Base-by-base conservation (phyloP, 768 basidiomycete genomes). In the Leccinum disarticulatum region DNA sequence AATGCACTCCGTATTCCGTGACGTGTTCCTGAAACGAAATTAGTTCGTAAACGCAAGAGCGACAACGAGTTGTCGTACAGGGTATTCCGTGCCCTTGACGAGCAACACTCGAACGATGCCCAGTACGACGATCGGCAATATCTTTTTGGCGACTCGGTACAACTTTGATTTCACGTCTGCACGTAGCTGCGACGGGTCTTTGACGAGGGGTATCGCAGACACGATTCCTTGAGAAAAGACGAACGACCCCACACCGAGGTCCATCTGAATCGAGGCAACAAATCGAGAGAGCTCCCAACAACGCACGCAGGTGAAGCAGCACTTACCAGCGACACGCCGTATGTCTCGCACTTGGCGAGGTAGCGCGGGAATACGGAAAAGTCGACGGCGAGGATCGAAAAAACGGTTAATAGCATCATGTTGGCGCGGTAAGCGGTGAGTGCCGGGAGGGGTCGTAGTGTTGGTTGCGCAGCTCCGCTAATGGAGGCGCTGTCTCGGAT, bases 151-250 rank as follows among this genome's bases (percentile, higher is more conserved):
- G 1, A 82, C 79, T 2, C 64, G 66, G 10, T 77, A 43, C 35
- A 92, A 51, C 64, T 91, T 91, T 5, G 78, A 76, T 13, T 74
- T 56, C 14, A 84, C 58, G 0, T 86, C 80, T 0, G 77, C 71
- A 17, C 73, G 78, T 48, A 91, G 73, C 65, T 86, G 77, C 1
- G 68, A 63, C 1, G 86, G 83, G 54, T 88, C 78, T 65, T 85
- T 89, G 31, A 95, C 75, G 28, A 94, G 71, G 1, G 93, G 88
- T 48, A 89, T 86, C 0, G 93, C 88, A n/a, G 94, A 94, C 6
- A 95, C 87, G 47, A 99, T 73, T 22, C 97, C 97, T 70, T 95
- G 91, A 0, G 96, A 95, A 72, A 97, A 98, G 13, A 98, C 93
- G 64, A 99, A 98, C 1, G 95, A 94, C 13, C 97, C 97, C 2